phyloP scores from a whole-genome alignment of 2,329 filamentous ascomycete genomes.

The Bertia moriformis region DNA sequence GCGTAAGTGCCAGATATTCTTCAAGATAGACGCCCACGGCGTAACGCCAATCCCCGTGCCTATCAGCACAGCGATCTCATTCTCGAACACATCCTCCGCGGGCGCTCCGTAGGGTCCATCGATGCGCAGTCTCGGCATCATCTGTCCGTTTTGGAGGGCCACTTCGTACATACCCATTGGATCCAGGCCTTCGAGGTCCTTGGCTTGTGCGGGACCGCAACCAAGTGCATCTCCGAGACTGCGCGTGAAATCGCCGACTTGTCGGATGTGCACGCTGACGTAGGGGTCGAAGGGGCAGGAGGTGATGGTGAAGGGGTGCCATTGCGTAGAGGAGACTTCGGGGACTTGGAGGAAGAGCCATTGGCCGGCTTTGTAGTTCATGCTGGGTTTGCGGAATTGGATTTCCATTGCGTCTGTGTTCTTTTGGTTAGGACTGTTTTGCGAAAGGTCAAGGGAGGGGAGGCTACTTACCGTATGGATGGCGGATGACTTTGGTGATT shows the following conservation, averaged over 20 bases:
- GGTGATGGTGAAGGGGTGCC: slow-evolving; percentile 98
- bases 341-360: slow-evolving; percentile 96
- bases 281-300: slow-evolving; percentile 94
- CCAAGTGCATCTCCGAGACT: slow-evolving; percentile 93
- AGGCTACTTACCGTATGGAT: slow-evolving; percentile 67
- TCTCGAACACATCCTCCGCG: slow-evolving; percentile 91
- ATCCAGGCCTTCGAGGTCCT: slow-evolving; percentile 80
- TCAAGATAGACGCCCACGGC: slow-evolving; percentile 74
- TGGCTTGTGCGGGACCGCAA: slow-evolving; percentile 71
- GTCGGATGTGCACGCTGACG: slow-evolving; percentile 83
- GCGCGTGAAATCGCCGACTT: slow-evolving; percentile 90
- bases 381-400: slow-evolving; percentile 88
- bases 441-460: not conserved
- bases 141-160: slow-evolving; percentile 78
- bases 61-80: slow-evolving; percentile 74
- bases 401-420: slow-evolving; percentile 77
- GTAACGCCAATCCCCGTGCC: slow-evolving; percentile 80
- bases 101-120: slow-evolving; percentile 94
- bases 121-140: slow-evolving; percentile 79
- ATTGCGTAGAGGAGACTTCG: slow-evolving; percentile 74
- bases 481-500: slow-evolving; percentile 85
- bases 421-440: slow-evolving; percentile 11
- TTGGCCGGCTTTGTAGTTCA: slow-evolving; percentile 96
- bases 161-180: slow-evolving; percentile 97
- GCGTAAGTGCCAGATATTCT: slow-evolving; percentile 96